phyloP scores from a whole-genome alignment of 495 filamentous ascomycete species.

The Alectoria sarmentosa region DNA sequence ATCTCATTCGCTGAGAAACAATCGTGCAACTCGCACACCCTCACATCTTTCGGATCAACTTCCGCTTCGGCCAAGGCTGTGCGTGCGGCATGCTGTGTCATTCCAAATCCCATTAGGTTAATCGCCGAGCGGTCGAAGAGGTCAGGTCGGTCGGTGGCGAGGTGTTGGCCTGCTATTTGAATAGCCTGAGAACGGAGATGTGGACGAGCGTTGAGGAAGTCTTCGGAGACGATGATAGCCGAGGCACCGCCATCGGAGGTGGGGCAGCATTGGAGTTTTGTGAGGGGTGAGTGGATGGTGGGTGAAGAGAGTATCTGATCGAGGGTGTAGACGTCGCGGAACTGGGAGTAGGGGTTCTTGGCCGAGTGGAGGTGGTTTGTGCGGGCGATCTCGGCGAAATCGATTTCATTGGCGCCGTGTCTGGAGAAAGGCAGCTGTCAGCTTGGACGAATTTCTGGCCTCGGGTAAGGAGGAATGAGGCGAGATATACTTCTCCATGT shows the following conservation, averaged over 20 bases:
- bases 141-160: conserved; percentile 71
- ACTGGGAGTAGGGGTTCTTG: conserved; percentile 95
- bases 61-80: conserved; percentile 68
- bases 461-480: background rate
- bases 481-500: conserved; percentile 76
- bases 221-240: conserved; percentile 80
- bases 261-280: conserved; percentile 74
- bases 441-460: background rate
- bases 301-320: conserved; percentile 74
- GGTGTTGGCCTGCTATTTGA: conserved; percentile 76
- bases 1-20: conserved; percentile 97
- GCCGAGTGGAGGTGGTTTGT: conserved; percentile 88
- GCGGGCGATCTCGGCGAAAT: conserved; percentile 94
- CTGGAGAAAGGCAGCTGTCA: conserved; percentile 35
- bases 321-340: conserved; percentile 82
- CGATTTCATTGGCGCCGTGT: conserved; percentile 73
- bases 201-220: conserved; percentile 80
- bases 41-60: conserved; percentile 60
- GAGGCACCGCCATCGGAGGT: conserved; percentile 91
- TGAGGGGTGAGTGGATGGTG: conserved; percentile 76
- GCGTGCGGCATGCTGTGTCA: conserved; percentile 56
- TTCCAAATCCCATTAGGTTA: conserved; percentile 75
- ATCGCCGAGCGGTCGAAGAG: conserved; percentile 74
- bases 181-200: conserved; percentile 73
- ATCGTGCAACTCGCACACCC: conserved; percentile 90